A percentile compares a stretch with the other conserved stretches of the same genome.
phyloP scores from a whole-genome alignment of 495 filamentous ascomycete species.

The Aspergillus saccharolyticus region DNA sequence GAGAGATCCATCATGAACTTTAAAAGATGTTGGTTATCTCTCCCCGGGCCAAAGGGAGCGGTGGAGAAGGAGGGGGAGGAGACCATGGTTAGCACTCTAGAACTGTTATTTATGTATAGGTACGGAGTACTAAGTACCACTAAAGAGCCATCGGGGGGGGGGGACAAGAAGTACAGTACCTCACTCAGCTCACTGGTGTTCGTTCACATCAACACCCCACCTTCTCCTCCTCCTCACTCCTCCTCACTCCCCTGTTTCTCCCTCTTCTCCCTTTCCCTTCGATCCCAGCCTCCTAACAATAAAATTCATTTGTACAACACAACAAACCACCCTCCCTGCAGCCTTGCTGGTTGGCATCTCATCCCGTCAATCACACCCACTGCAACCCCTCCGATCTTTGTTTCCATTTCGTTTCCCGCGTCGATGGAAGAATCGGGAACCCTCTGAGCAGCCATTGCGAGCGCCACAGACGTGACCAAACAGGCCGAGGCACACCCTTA shows the following conservation, averaged over 20 bases:
- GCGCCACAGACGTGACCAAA: background rate
- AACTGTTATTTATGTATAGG: background rate
- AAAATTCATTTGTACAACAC: background rate
- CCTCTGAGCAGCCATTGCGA: background rate
- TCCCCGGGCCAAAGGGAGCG: background rate
- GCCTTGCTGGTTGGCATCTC: conserved; percentile 14
- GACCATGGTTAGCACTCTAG: background rate
- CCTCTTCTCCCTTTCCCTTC: background rate
- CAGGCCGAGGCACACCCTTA: conserved; percentile 1
- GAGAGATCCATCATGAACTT: background rate
- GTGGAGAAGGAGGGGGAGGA: background rate
- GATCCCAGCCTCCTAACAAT: background rate
- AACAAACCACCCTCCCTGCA: background rate
- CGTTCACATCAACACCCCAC: background rate
- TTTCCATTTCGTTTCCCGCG: background rate
- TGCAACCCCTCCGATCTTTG: no score
- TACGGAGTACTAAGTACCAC: no score
- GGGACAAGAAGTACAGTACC: no score
- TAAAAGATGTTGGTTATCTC: background rate
- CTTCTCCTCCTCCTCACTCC: background rate
- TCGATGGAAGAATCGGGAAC: background rate
- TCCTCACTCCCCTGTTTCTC: no score
- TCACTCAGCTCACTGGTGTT: background rate
- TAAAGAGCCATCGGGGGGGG: no score
- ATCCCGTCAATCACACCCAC: conserved; percentile 23